Evolutionary conservation across 768 basidiomycete genomes (phyloP).

Genomic region (Hypholoma sublateritium): DNA sequence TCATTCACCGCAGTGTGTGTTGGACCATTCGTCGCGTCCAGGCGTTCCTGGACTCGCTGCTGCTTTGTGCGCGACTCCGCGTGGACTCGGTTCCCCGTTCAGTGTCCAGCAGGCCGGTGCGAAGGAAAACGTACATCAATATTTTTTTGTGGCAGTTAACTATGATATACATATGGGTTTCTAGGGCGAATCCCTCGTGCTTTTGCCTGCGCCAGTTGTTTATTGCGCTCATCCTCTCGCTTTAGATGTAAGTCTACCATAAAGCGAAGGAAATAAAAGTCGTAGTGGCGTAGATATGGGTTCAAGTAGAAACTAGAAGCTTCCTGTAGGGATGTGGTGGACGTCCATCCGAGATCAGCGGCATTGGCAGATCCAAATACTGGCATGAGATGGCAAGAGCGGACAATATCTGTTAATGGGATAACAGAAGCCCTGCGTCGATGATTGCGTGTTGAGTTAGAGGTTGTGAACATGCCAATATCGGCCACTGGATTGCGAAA

Average conservation of each 20-base stretch:
- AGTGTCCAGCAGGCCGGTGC: too few relatives aligned
- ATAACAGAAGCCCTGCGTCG: conserved; percentile 8
- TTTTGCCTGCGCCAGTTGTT: too few relatives aligned
- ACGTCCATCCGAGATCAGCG: not conserved
- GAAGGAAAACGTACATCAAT: too few relatives aligned
- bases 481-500: not conserved
- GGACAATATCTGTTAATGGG: not conserved
- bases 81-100: too few relatives aligned
- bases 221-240: too few relatives aligned
- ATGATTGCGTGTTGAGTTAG: conserved; percentile 7
- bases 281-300: not conserved
- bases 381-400: not conserved
- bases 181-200: too few relatives aligned
- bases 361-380: not conserved
- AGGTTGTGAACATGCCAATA: conserved; percentile 1
- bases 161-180: too few relatives aligned
- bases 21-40: too few relatives aligned
- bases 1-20: too few relatives aligned
- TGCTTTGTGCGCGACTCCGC: too few relatives aligned
- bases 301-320: not conserved
- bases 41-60: too few relatives aligned
- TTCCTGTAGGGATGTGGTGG: not conserved
- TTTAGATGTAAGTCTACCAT: not conserved
- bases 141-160: too few relatives aligned
- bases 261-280: not conserved